Evolutionary conservation across 768 basidiomycete species (phyloP), one percentile per base, ranked within the genome.

Genomic region (Macrolepiota fuliginosa): DNA sequence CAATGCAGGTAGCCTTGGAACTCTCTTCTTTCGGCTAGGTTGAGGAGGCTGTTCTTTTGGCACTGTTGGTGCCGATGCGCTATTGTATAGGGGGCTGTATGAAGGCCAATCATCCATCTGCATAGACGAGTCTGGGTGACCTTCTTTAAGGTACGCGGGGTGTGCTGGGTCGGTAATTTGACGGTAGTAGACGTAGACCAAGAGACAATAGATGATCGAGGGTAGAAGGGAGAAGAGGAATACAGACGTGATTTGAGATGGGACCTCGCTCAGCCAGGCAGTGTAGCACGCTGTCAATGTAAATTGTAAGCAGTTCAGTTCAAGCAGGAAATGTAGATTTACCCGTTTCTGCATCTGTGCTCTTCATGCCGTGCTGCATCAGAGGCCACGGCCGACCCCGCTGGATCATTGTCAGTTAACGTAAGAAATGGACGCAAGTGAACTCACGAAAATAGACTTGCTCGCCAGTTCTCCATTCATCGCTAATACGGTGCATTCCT

Each of bases 211-310:
- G 49, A 72, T 56, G 29, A 73, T 64, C 15, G 76, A 69, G 1
- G 78, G 78, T 19, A 78, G 64, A 64, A 79, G 63, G 46, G 71
- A 72, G 70, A 78, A 80, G 22, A 77, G 49, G 62, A 78, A 73
- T 24, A 76, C 65, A 53, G 73, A 71, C 58, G 75, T 65, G 52
- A 79, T 69, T 64, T 78, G 75, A 7, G 76, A 71, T 67, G 71
- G 65, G 25, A 75, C 75, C 61, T 76, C 71, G 58, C 71, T 64
- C 15, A 73, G 66, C 79, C 78, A 81, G 17, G 75, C 74, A 19
- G 65, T 65, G 54, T 73, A 65, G 64, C 80, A 81, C 68, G 76
- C 78, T 78, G 62, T 22, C 29, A 17, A 29, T 17, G 45, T 11
- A 13, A 36, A 6, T 1, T 24, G 29, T 58, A 22, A 51, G 47